Evolutionary conservation across 805 yeast species (phyloP).

Genomic region (Candida boleticola): DNA sequence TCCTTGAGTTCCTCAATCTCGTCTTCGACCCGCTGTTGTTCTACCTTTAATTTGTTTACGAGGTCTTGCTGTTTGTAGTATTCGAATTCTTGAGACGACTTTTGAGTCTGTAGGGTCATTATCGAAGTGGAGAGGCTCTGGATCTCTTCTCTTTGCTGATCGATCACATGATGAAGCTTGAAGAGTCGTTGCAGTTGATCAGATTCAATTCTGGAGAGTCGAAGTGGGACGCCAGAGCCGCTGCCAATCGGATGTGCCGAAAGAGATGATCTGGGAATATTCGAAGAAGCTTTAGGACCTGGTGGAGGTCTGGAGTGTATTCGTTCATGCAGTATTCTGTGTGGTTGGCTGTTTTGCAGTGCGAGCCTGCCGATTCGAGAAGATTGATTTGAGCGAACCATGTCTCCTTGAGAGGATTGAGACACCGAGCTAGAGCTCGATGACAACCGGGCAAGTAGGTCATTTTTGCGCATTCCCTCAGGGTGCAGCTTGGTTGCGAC

Average conservation of each 20-base stretch:
- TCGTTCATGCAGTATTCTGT: neutral
- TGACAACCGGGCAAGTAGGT: too few relatives aligned
- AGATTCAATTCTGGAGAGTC: conserved; percentile 10
- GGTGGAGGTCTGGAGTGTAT: too few relatives aligned
- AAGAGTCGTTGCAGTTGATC: conserved; percentile 11
- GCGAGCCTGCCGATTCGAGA: neutral
- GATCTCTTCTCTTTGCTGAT: conserved; percentile 16
- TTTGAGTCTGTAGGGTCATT: conserved; percentile 34
- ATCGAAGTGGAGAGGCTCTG: conserved; percentile 15
- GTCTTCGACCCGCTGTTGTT: conserved; percentile 30
- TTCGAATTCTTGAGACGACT: conserved; percentile 36
- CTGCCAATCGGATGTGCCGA: too few relatives aligned
- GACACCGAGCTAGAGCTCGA: too few relatives aligned
- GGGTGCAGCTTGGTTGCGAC: neutral
- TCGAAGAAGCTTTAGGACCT: too few relatives aligned
- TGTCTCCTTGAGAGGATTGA: too few relatives aligned
- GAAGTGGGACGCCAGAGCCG: neutral
- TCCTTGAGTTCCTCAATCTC: conserved; percentile 29
- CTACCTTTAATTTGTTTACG: conserved; percentile 35
- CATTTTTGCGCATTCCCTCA: too few relatives aligned
- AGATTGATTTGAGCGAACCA: too few relatives aligned
- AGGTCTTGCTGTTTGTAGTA: conserved; percentile 32
- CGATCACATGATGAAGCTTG: conserved; percentile 9
- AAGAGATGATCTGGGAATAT: too few relatives aligned
- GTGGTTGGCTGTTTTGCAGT: too few relatives aligned